Evolutionary conservation across 1,284 basidiomycete genomes (phyloP).

Genomic region (Microbotryum saponariae): DNA sequence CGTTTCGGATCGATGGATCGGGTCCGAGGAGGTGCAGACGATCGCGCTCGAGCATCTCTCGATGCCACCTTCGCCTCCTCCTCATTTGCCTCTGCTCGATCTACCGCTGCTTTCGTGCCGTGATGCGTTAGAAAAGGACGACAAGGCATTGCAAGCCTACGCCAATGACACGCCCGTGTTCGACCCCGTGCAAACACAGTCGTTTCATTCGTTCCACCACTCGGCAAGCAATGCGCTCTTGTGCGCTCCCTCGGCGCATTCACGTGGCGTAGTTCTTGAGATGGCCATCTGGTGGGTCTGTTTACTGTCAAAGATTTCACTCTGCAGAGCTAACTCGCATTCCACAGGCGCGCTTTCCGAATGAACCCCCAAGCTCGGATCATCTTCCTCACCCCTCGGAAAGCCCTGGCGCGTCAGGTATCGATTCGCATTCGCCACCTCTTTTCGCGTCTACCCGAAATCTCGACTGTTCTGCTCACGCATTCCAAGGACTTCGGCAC

Average conservation of each 20-base stretch:
- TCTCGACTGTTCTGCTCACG: constrained; percentile 34
- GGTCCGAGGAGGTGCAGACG: constrained; percentile 67
- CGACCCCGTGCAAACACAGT: constrained; percentile 84
- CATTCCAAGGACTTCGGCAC: constrained; percentile 34
- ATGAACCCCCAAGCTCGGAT: constrained; percentile 37
- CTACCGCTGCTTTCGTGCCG: constrained; percentile 68
- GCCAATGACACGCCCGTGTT: constrained; percentile 40
- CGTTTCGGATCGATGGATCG: constrained; percentile 89
- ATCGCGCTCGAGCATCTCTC: constrained; percentile 61
- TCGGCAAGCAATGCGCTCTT: constrained; percentile 67
- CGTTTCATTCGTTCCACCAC: constrained; percentile 73
- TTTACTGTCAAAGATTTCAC: not conserved
- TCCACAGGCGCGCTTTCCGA: constrained; percentile 40
- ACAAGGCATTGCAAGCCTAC: constrained; percentile 16
- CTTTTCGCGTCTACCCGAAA: constrained; percentile 26
- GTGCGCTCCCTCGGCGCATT: constrained; percentile 17
- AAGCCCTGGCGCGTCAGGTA: constrained; percentile 40
- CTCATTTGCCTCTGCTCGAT: constrained; percentile 64
- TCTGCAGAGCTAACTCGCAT: not conserved
- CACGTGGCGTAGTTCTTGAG: constrained; percentile 49
- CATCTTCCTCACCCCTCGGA: constrained; percentile 40
- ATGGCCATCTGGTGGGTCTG: constrained; percentile 59
- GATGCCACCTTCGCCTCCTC: constrained; percentile 63
- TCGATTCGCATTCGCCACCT: constrained; percentile 37
- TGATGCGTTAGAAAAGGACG: constrained; percentile 34